These are phyloP conservation scores for Auricularia heimuer DNA, from an alignment of 768 basidiomycete species.

Conservation along the genomic window DNA sequence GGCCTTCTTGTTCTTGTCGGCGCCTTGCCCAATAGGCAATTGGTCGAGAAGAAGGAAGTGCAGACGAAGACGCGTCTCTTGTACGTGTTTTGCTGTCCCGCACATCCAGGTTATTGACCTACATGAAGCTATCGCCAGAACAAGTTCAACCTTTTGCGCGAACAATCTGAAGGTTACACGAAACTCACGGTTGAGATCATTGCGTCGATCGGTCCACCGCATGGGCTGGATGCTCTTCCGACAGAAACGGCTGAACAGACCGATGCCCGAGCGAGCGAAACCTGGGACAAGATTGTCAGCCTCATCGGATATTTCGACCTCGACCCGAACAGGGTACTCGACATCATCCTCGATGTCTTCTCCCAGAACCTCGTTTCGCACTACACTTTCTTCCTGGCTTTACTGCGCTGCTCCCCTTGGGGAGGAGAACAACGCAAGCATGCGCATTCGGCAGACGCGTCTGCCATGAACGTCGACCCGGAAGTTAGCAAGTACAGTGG, in stretches of 20 bases:
- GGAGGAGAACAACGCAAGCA: slow-evolving; percentile 22
- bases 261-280: slow-evolving; percentile 52
- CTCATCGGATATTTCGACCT: slow-evolving; percentile 95
- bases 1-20: slow-evolving; percentile 51
- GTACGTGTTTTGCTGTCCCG: slow-evolving; percentile 33
- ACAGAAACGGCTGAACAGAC: slow-evolving; percentile 47
- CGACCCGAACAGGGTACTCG: slow-evolving; percentile 88
- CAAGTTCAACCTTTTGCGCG: slow-evolving; percentile 94
- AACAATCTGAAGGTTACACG: slow-evolving; percentile 96
- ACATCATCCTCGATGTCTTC: slow-evolving; percentile 87
- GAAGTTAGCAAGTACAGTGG: slow-evolving; percentile 37
- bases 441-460: slow-evolving; percentile 15
- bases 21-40: slow-evolving; percentile 55
- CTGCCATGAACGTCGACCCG: slow-evolving; percentile 30
- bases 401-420: slow-evolving; percentile 87
- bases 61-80: slow-evolving; percentile 71
- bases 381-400: slow-evolving; percentile 78
- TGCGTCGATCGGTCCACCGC: slow-evolving; percentile 63
- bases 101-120: slow-evolving; percentile 1
- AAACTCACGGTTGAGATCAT: slow-evolving; percentile 81
- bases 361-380: slow-evolving; percentile 74
- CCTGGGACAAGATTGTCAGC: slow-evolving; percentile 79
- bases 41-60: slow-evolving; percentile 71
- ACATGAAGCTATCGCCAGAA: slow-evolving; percentile 84
- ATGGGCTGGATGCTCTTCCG: slow-evolving; percentile 42